Conservation (phyloP, 1,139 yeast genomes). For the Geotrichum klebahnii region DNA sequence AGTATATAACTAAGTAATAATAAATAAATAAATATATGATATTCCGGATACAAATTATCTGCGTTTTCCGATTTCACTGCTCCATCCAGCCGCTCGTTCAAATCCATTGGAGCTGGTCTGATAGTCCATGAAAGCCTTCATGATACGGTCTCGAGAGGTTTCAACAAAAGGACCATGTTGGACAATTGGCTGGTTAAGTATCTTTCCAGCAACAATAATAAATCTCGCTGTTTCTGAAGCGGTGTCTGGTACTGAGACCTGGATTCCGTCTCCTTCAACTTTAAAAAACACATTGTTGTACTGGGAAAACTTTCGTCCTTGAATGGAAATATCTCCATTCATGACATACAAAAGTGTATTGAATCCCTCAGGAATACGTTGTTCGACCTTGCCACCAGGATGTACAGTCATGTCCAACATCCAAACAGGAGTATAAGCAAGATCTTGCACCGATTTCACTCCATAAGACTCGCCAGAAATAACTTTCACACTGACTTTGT, state of each 20-base stretch:
- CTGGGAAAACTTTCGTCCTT: constrained; percentile 36
- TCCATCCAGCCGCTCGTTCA: constrained; percentile 66
- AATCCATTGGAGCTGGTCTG: constrained; percentile 69
- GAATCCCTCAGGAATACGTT: constrained; percentile 55
- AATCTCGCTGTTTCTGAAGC: constrained; percentile 45
- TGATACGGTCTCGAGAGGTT: constrained; percentile 56
- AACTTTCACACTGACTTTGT: constrained; percentile 63
- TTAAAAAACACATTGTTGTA: constrained; percentile 44
- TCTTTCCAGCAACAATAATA: constrained; percentile 72
- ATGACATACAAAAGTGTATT: constrained; percentile 65
- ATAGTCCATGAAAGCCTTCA: constrained; percentile 66
- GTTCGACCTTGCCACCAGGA: constrained; percentile 66
- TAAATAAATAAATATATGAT: too few relatives aligned
- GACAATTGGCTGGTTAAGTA: constrained; percentile 68
- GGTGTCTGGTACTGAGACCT: constrained; percentile 30
- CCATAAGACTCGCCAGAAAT: constrained; percentile 79
- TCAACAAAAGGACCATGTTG: constrained; percentile 93
- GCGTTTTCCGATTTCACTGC: constrained; percentile 52
- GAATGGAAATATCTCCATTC: constrained; percentile 56
- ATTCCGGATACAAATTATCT: too few relatives aligned
- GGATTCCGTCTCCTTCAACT: constrained; percentile 31
- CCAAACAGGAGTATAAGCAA: constrained; percentile 75
- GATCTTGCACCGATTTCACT: constrained; percentile 63
- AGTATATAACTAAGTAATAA: too few relatives aligned
- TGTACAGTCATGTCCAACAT: constrained; percentile 63